Evolutionary conservation across 2,329 filamentous ascomycete genomes (phyloP).

Genomic region (Fusarium nanum): DNA sequence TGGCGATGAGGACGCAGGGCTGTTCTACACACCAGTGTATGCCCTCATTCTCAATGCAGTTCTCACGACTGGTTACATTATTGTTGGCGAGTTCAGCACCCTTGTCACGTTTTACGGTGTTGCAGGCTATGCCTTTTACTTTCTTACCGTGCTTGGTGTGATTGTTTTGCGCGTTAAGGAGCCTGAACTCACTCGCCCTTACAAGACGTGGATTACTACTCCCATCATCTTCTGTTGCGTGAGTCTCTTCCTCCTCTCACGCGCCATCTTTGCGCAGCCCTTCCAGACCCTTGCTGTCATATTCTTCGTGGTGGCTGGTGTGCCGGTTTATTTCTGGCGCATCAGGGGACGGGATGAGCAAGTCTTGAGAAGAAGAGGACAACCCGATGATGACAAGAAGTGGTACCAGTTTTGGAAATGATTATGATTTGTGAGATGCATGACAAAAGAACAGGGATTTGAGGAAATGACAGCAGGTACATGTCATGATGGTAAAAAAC

Average conservation of each 20-base stretch:
- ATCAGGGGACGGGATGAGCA: conserved; percentile 73
- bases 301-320: conserved; percentile 82
- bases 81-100: conserved; percentile 90
- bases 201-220: conserved; percentile 95
- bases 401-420: conserved; percentile 73
- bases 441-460: not conserved
- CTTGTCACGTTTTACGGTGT: conserved; percentile 98
- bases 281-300: conserved; percentile 90
- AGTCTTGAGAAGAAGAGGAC: conserved; percentile 54
- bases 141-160: conserved; percentile 90
- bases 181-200: conserved; percentile 87
- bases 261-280: conserved; percentile 91
- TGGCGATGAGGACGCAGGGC: conserved; percentile 80
- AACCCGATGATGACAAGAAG: conserved; percentile 49
- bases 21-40: conserved; percentile 95
- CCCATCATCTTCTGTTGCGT: conserved; percentile 99
- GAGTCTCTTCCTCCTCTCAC: conserved; percentile 87
- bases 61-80: conserved; percentile 80
- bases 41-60: conserved; percentile 84
- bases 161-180: conserved; percentile 91
- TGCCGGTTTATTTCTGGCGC: conserved; percentile 91
- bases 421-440: conserved; percentile 5
- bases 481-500: conserved; percentile 12
- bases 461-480: conserved; percentile 2
- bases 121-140: conserved; percentile 97